Base-by-base conservation (phyloP, 345 rosid species). In the Gynandropsis gynandra region DNA sequence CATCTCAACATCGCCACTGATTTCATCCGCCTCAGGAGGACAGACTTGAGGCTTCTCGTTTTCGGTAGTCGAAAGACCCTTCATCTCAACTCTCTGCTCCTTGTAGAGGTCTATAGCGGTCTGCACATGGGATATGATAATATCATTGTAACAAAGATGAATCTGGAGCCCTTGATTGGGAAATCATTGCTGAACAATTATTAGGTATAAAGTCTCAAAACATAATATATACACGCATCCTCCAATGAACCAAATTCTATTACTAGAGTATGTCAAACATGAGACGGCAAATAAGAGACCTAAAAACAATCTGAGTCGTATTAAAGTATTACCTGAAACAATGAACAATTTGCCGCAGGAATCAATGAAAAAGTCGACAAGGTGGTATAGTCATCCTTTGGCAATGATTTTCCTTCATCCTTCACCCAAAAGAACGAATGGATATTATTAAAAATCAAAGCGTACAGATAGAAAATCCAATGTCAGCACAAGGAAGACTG, bases 71-170 rank as follows among this genome's bases (percentile, higher is more conserved):
- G 55, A 56, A 33, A 67, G 20, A 39, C 73, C 69, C 35, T 63
- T 56, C 4, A 58, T 55, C 43, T 69, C 76, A 21, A 62, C 52
- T 53, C 72, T 69, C 59, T 77, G 78, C 68, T 68, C 79, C 76
- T 71, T 85, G 72, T 85, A 85, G 18, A 72, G 69, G 55, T 68
- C 69, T 72, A 85, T 65, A 29, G 89, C 89, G 68, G 65, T 77
- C 95, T 85, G 79, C 69, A 65, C n/a, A n/a, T n/a, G n/a, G n/a
- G n/a, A n/a, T n/a, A n/a, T 13, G 11, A 33, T 11, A 13, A 50
- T 42, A 61, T 9, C 11, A 4, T 36, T 9, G 10, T 36, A 7
- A 8, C 5, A n/a, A n/a, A n/a, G n/a, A n/a, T n/a, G n/a, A n/a
- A n/a, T n/a, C n/a, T n/a, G n/a, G n/a, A n/a, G n/a, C n/a, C n/a